Conservation (phyloP, 306 rosid species). For the Cicer yamashitae region DNA sequence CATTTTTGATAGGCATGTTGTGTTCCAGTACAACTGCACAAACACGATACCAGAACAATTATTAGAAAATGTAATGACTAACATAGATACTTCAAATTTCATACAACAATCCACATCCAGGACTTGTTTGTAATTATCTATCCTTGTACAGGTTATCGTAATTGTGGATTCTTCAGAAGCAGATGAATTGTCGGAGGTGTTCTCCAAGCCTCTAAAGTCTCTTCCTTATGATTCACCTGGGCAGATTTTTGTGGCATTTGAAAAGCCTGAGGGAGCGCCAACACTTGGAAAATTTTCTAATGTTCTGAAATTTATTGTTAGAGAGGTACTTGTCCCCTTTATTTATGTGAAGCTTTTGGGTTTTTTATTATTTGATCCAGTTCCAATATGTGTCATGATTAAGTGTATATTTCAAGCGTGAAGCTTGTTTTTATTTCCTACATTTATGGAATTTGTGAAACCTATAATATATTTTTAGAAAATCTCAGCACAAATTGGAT, state of each 20-base stretch:
- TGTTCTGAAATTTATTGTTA: conserved; percentile 74
- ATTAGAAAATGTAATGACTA: conserved; percentile 75
- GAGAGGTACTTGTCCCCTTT: conserved; percentile 69
- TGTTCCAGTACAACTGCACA: conserved; percentile 97
- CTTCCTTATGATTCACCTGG: conserved; percentile 98
- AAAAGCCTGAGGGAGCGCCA: conserved; percentile 79
- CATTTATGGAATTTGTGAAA: conserved; percentile 21
- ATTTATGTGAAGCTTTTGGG: conserved; percentile 14
- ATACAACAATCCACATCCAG: conserved; percentile 14
- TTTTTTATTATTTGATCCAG: conserved; percentile 7
- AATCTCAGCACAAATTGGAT: conserved; percentile 41
- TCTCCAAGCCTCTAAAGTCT: conserved; percentile 81
- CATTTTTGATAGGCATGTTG: conserved; percentile 85
- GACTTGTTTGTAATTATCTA: conserved; percentile 42
- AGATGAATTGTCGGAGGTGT: conserved; percentile 76
- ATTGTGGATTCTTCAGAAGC: conserved; percentile 89
- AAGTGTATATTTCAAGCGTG: conserved; percentile 12
- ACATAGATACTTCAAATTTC: conserved; percentile 34
- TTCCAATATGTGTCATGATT: conserved; percentile 8
- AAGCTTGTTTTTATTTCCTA: conserved; percentile 37
- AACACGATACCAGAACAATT: conserved; percentile 96
- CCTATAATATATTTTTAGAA: conserved; percentile 28
- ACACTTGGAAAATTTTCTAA: conserved; percentile 88
- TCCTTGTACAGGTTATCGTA: conserved; percentile 72
- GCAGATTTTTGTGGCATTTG: conserved; percentile 92